Percentiles rank a stretch among this genome's conserved stretches.
Evolutionary conservation across 371 early-diverging fungal species (phyloP).

Genomic region (Apophysomyces variabilis): DNA sequence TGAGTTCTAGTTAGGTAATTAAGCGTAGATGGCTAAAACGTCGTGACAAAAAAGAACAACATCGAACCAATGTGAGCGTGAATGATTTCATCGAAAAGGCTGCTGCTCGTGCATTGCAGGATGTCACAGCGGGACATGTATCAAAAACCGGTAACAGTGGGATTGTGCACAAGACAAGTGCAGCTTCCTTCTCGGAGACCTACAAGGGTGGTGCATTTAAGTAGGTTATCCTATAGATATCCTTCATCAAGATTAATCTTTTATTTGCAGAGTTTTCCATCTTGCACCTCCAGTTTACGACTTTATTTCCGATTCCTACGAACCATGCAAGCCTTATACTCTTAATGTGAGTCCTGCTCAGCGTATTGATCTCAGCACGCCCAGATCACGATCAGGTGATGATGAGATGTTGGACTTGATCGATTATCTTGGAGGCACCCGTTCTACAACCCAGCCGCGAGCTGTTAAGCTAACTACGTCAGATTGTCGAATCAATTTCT

Average conservation of each 20-base stretch:
- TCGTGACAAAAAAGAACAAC: slow-evolving; percentile 40
- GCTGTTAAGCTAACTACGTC: slow-evolving; percentile 25
- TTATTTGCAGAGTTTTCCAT: slow-evolving; percentile 39
- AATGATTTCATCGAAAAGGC: slow-evolving; percentile 92
- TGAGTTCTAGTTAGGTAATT: slow-evolving; percentile 33
- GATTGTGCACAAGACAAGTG: slow-evolving; percentile 23
- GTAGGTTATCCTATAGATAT: slow-evolving; percentile 22
- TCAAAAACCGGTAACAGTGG: slow-evolving; percentile 38
- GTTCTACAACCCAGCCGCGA: slow-evolving; percentile 16
- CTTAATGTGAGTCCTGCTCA: slow-evolving; percentile 32
- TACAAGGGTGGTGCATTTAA: slow-evolving; percentile 48
- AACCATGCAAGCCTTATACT: slow-evolving; percentile 42
- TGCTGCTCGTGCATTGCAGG: slow-evolving; percentile 74
- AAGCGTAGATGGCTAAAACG: background rate
- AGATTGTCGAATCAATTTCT: slow-evolving; percentile 24
- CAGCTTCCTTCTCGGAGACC: slow-evolving; percentile 23
- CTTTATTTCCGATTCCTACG: slow-evolving; percentile 48
- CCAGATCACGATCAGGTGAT: slow-evolving; percentile 14
- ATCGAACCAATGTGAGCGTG: slow-evolving; percentile 72
- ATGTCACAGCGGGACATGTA: slow-evolving; percentile 64
- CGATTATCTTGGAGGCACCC: slow-evolving; percentile 40
- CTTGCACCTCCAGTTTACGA: slow-evolving; percentile 49
- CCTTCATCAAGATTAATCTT: slow-evolving; percentile 3
- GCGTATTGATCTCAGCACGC: slow-evolving; percentile 13
- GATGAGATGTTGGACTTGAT: slow-evolving; percentile 45